Conservation (phyloP, 148 eudicot genomes). For the Fallopia convolvulus region DNA sequence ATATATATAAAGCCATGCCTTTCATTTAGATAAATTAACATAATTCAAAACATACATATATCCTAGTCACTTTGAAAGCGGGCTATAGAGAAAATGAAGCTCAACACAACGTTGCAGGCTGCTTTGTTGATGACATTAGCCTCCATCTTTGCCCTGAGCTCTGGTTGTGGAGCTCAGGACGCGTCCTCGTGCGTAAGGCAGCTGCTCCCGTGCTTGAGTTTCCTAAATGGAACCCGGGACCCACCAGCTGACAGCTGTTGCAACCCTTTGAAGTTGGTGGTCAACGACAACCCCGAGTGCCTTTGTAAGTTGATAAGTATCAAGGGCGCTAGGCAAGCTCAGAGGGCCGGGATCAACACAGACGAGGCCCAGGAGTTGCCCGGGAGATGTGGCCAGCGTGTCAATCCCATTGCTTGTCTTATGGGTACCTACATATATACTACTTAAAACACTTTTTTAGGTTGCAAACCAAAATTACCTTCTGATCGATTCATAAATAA, state of each 20-base stretch:
- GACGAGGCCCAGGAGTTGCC: constrained; percentile 50
- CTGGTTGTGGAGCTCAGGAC: background rate
- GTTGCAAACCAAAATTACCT: no score
- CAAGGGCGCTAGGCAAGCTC: constrained; percentile 39
- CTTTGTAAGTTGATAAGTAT: constrained; percentile 50
- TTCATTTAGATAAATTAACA: no score
- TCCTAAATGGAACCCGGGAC: constrained; percentile 29
- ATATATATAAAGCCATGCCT: no score
- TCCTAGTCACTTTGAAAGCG: no score
- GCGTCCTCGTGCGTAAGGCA: constrained; percentile 35
- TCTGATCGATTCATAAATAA: no score
- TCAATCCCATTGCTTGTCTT: constrained; percentile 55
- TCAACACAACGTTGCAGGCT: background rate
- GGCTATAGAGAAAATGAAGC: background rate
- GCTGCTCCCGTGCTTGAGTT: constrained; percentile 47
- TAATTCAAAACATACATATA: no score
- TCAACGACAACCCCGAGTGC: constrained; percentile 46
- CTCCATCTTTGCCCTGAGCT: background rate
- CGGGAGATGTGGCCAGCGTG: constrained; percentile 54
- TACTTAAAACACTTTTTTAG: no score
- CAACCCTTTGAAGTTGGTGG: constrained; percentile 47
- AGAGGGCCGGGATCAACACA: constrained; percentile 29
- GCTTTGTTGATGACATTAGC: background rate
- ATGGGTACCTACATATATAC: no score
- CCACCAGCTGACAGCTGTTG: constrained; percentile 57